Percentiles rank a stretch among this genome's conserved stretches.
Evolutionary conservation across 176 grass and related monocot species (phyloP).

Genomic region (Sorghum bicolor): Sorghum_bicolor_NCBIv3 NC_012876.2:18091501-18092000

Average conservation of each 20-base stretch:
- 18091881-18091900: neutral
- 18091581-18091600: neutral
- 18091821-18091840: neutral
- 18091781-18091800: neutral
- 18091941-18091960: neutral
- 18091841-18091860: neutral
- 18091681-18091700: neutral
- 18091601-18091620: neutral
- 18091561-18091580: no score
- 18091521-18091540: neutral
- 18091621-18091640: neutral
- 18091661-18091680: neutral
- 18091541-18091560: no score
- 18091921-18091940: neutral
- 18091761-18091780: neutral
- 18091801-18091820: neutral
- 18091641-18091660: neutral
- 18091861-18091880: neutral
- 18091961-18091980: neutral
- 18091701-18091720: no score
- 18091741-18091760: neutral
- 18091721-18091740: no score
- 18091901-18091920: neutral
- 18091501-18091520: no score
- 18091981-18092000: neutral